Conservation (phyloP, 352 stramenopile species). For the Pythium chondricola region DNA sequence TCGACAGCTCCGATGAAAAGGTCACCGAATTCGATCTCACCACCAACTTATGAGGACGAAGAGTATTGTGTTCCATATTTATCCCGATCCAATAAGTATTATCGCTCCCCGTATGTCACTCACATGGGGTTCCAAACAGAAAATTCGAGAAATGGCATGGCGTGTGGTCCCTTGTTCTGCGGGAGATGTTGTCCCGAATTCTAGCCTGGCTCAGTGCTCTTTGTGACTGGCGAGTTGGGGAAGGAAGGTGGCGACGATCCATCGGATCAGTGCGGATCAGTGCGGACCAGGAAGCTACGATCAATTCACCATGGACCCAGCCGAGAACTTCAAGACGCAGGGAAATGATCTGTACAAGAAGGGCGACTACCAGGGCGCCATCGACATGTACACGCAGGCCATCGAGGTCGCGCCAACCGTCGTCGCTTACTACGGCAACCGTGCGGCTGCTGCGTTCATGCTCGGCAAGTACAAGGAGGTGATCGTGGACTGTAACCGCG, state of each 20-base stretch:
- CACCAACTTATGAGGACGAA: background rate
- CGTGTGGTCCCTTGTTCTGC: background rate
- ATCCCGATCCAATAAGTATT: background rate
- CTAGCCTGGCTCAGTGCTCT: background rate
- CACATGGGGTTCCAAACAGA: constrained; percentile 1
- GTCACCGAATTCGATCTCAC: constrained; percentile 25
- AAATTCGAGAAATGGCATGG: constrained; percentile 29
- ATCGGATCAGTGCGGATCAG: too few species aligned
- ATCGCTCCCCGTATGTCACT: constrained; percentile 9
- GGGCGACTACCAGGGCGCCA: constrained; percentile 85
- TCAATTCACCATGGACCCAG: constrained; percentile 24
- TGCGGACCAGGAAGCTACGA: background rate
- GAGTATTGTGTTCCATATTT: background rate
- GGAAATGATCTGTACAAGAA: constrained; percentile 92
- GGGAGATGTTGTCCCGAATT: background rate
- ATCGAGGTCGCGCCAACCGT: constrained; percentile 83
- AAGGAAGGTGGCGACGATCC: constrained; percentile 5
- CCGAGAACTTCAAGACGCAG: constrained; percentile 78
- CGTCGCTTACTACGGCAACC: constrained; percentile 88
- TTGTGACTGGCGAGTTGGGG: constrained; percentile 2
- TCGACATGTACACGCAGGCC: constrained; percentile 88
- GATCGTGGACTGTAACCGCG: constrained; percentile 86
- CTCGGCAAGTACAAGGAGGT: constrained; percentile 85
- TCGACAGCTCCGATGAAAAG: constrained; percentile 13
- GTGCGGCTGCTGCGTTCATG: constrained; percentile 89